phyloP scores from a whole-genome alignment of 208 protist genomes.

The Angomonas ambiguus region DNA sequence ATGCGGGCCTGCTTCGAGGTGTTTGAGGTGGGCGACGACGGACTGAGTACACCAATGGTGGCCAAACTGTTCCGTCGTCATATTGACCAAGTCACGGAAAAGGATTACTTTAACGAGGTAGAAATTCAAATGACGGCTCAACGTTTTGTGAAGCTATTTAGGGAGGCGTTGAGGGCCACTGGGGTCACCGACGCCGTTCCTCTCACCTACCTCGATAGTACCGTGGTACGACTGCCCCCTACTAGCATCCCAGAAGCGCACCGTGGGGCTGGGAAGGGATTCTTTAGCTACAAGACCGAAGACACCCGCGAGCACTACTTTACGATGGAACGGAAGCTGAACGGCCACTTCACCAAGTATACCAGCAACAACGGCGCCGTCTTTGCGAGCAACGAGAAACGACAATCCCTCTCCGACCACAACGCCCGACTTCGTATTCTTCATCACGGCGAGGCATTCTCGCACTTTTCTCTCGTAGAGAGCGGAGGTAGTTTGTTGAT shows the following conservation, averaged over 20 bases:
- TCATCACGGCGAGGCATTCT: conserved; percentile 53
- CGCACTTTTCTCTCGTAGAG: conserved; percentile 47
- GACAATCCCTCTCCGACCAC: conserved; percentile 4
- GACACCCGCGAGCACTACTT: conserved; percentile 40
- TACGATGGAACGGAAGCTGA: conserved; percentile 51
- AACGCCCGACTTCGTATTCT: conserved; percentile 8
- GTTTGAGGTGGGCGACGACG: conserved; percentile 32
- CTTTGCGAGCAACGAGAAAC: conserved; percentile 22
- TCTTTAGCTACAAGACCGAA: conserved; percentile 32
- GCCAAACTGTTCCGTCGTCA: conserved; percentile 50
- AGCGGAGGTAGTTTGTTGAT: conserved; percentile 33
- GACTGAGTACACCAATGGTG: conserved; percentile 24
- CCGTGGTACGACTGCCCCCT: conserved; percentile 28
- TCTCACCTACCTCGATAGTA: conserved; percentile 41
- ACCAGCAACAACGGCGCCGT: conserved; percentile 52
- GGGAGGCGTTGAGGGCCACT: conserved; percentile 1
- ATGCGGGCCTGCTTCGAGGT: conserved; percentile 61
- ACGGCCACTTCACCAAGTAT: conserved; percentile 58
- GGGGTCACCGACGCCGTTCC: background rate
- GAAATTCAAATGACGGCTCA: conserved; percentile 43
- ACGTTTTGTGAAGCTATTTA: conserved; percentile 38
- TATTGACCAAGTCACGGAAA: conserved; percentile 28
- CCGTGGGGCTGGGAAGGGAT: conserved; percentile 17
- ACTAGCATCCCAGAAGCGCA: conserved; percentile 21
- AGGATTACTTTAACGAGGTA: conserved; percentile 45